These are phyloP conservation scores for Erigeron canadensis DNA, from an alignment of 129 eudicot species.

Conservation along the genomic window DNA sequence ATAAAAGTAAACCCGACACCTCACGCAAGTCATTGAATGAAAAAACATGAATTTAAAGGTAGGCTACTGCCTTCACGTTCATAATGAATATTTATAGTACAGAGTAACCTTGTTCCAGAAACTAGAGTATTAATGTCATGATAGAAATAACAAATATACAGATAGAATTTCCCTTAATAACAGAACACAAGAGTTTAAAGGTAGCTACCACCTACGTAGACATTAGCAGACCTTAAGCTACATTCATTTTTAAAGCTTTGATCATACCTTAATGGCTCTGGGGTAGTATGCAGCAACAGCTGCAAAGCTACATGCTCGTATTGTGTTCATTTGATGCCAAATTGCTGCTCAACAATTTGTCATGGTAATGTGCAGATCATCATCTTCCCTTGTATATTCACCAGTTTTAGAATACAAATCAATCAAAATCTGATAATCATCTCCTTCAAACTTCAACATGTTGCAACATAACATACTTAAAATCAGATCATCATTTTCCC, in stretches of 20 bases:
- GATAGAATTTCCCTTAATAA: not conserved
- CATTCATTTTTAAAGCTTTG: constrained; percentile 1
- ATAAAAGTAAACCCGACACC: no score
- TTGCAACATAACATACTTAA: not conserved
- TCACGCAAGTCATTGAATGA: no score
- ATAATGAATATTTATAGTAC: not conserved
- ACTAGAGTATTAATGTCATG: not conserved
- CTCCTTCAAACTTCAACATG: not conserved
- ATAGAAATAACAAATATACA: not conserved
- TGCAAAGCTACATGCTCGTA: constrained; percentile 18
- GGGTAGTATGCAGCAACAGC: constrained; percentile 11
- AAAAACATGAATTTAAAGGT: no score
- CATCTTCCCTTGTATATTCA: constrained; percentile 9
- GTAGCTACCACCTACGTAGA: constrained; percentile 11
- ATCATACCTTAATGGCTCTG: constrained; percentile 10
- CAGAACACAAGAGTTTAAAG: constrained; percentile 10
- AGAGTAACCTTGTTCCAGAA: not conserved
- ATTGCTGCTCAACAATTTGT: not conserved
- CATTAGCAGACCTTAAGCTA: constrained; percentile 25
- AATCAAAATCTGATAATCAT: not conserved
- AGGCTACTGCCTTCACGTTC: not conserved
- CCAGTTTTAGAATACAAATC: constrained; percentile 6
- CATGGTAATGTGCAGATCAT: constrained; percentile 8
- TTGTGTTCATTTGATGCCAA: constrained; percentile 14
- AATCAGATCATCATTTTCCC: not conserved